Base-by-base conservation (phyloP, 805 yeast species). In the Ogataea trehaloabstinens region DNA sequence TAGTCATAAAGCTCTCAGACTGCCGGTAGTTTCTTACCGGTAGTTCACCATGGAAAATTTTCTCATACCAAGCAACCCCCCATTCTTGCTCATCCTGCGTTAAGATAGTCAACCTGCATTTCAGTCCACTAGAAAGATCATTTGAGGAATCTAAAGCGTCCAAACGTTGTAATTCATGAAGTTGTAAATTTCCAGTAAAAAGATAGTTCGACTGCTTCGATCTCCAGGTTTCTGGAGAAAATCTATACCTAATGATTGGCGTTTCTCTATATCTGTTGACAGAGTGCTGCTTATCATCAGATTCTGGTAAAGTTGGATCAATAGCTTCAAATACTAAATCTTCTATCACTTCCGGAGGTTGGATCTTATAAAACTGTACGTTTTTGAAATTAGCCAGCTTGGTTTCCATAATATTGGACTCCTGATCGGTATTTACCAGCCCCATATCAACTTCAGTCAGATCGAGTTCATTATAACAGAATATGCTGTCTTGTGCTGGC, bases 291-390 rank as follows among this genome's bases (percentile, higher is more conserved):
- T 32, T 32, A n/a, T 19, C 35, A 19, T 25, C 18, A 11, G 31
- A 4, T 10, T 15, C 32, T 13, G 17, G 28, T 7, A 7, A 7
- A 16, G 15, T 11, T 7, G 17, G 17, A 12, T 34, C 34, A 6
- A 41, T 42, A 2, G 27, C 36, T 16, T 12, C 30, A 28, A 24
- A 45, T 19, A 35, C 35, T 2, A 42, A 30, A 28, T 45, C 52
- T 2, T 31, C 34, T n/a, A 28, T 38, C 19, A 41, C 38, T 21
- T 44, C 48, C 4, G 58, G 55, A 5, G 55, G 53, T 1, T 53
- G 48, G 6, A 55, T 51, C 31, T 51, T 56, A 38, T 45, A 56
- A 31, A 57, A 52, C 17, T 49, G 48, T 6, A 51, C 58, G 38
- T 47, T 52, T n/a, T 46, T 46, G 37, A 56, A 55, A 13, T 38